Evolutionary conservation across 768 basidiomycete species (phyloP).

Genomic region (Vishniacozyma victoriae): DNA sequence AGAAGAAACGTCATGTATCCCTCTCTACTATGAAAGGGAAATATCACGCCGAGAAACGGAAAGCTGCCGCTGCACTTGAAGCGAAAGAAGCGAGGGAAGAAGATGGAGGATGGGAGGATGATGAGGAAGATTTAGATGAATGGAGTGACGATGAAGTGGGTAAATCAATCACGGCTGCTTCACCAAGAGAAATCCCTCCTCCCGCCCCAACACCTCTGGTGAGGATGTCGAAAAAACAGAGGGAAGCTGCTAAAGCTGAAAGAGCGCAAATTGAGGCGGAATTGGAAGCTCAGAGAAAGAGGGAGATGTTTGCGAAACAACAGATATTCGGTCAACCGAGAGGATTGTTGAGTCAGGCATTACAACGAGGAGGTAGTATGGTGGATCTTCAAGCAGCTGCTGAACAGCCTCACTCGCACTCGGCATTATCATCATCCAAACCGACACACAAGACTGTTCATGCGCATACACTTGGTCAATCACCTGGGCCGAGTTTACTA

Average conservation of each 20-base stretch:
- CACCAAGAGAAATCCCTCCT: slow-evolving; percentile 8
- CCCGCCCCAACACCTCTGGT: slow-evolving; percentile 34
- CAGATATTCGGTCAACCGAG: slow-evolving; percentile 32
- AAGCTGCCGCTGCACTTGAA: slow-evolving; percentile 36
- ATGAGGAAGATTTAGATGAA: slow-evolving; percentile 28
- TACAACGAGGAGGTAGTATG: slow-evolving; percentile 45
- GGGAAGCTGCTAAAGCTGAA: slow-evolving; percentile 26
- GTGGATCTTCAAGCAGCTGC: slow-evolving; percentile 19
- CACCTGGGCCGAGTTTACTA: slow-evolving; percentile 28
- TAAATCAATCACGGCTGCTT: slow-evolving; percentile 4
- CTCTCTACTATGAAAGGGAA: slow-evolving; percentile 42
- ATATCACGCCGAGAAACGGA: slow-evolving; percentile 37
- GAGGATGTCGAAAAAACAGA: slow-evolving; percentile 32
- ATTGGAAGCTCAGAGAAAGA: slow-evolving; percentile 40
- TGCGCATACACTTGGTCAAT: slow-evolving; percentile 17
- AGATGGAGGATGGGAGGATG: slow-evolving; percentile 41
- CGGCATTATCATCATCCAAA: slow-evolving; percentile 7
- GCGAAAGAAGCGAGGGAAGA: slow-evolving; percentile 32
- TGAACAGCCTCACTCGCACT: background rate
- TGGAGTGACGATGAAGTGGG: slow-evolving; percentile 18
- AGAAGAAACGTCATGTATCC: slow-evolving; percentile 32
- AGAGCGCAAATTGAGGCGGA: slow-evolving; percentile 32
- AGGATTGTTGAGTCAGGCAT: slow-evolving; percentile 35
- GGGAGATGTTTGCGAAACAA: slow-evolving; percentile 46
- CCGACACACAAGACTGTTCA: slow-evolving; percentile 29